Conservation (phyloP, 164 flowering plant genomes). For the Stephania cephalantha region DNA sequence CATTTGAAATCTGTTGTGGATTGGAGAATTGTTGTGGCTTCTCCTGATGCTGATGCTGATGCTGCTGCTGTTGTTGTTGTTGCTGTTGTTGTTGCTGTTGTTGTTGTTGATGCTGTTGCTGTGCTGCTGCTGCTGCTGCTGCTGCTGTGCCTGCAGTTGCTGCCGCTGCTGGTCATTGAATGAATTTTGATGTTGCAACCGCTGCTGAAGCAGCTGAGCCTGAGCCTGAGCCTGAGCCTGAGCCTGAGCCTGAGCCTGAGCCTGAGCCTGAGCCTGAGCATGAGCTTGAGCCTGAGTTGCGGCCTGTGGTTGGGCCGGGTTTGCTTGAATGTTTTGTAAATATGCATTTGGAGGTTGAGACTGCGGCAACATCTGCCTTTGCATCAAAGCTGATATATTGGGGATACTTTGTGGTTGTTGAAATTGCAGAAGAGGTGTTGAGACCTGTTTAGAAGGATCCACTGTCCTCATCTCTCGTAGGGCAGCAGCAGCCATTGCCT, state of each 20-base stretch:
- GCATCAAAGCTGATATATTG: constrained; percentile 41
- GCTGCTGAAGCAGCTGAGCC: constrained; percentile 34
- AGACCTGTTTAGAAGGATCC: constrained; percentile 50
- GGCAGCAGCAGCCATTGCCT: constrained; percentile 86
- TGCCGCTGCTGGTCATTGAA: constrained; percentile 33
- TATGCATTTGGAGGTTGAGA: constrained; percentile 52
- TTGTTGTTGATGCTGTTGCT: background rate
- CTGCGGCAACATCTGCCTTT: constrained; percentile 56
- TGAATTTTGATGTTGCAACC: constrained; percentile 23
- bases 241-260: constrained; percentile 21
- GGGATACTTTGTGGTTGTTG: constrained; percentile 53
- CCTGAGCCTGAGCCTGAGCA: constrained; percentile 27
- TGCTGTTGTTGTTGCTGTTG: background rate
- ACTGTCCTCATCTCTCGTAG: constrained; percentile 69
- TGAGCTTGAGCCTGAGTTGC: constrained; percentile 24
- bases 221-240: constrained; percentile 12
- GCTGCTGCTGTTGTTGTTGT: background rate
- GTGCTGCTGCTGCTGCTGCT: background rate
- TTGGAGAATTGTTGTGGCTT: constrained; percentile 29
- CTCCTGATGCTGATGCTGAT: background rate
- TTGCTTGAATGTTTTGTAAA: constrained; percentile 43
- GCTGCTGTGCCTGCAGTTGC: constrained; percentile 19
- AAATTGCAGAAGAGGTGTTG: constrained; percentile 54
- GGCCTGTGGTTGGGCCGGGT: constrained; percentile 30
- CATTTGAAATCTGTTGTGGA: constrained; percentile 40